Conservation (phyloP, 2,329 filamentous ascomycete genomes). For the Plectosphaerella plurivora region DNA sequence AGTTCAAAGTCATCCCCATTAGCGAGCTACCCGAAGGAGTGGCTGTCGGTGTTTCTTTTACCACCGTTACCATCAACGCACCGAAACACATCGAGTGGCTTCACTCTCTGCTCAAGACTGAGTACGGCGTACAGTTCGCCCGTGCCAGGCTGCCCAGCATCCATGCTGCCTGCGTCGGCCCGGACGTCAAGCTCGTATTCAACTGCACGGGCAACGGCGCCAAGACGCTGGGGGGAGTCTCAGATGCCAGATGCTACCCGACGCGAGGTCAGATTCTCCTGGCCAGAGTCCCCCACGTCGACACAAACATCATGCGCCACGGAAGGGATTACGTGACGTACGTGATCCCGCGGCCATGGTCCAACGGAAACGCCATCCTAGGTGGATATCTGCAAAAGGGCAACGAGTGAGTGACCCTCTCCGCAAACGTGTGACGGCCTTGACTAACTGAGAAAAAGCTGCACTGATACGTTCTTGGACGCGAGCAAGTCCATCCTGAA, state of each 20-base stretch:
- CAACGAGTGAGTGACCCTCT: constrained; percentile 16
- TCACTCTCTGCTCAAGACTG: constrained; percentile 14
- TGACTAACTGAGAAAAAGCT: no score
- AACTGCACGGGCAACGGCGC: constrained; percentile 31
- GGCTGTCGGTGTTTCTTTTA: constrained; percentile 28
- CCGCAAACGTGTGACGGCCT: not conserved
- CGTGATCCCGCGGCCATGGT: constrained; percentile 30
- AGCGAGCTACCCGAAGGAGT: constrained; percentile 24
- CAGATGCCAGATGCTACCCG: constrained; percentile 32
- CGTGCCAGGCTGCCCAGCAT: constrained; percentile 17
- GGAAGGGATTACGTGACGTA: constrained; percentile 34
- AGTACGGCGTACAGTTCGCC: constrained; percentile 26
- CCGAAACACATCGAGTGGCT: constrained; percentile 31
- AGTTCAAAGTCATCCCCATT: constrained; percentile 24
- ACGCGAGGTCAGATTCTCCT: constrained; percentile 35
- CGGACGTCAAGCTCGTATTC: constrained; percentile 24
- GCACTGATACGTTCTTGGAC: no score
- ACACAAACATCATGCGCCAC: constrained; percentile 31
- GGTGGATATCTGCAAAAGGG: constrained; percentile 35
- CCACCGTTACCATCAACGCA: constrained; percentile 30
- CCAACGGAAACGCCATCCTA: constrained; percentile 29
- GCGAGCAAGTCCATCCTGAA: constrained; percentile 32
- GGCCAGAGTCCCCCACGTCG: constrained; percentile 24
- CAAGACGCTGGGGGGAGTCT: constrained; percentile 25
- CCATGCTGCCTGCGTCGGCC: not conserved